A percentile compares a stretch with the other conserved stretches of the same genome.
phyloP scores from a whole-genome alignment of 768 basidiomycete species.

The Obba rivulosa region DNA sequence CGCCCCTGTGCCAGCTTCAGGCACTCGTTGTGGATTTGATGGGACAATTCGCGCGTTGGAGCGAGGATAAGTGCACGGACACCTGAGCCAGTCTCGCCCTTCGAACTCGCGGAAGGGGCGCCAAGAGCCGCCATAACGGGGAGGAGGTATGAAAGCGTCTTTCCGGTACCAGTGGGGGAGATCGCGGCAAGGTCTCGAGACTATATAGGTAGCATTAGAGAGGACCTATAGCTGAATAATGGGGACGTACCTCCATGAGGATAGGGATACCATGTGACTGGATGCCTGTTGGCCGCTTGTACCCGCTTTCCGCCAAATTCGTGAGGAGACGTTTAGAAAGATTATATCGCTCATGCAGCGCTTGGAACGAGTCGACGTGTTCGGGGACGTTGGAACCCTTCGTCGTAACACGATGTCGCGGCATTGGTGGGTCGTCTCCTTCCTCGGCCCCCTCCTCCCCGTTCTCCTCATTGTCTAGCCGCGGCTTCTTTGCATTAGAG shows the following conservation, averaged over 20 bases:
- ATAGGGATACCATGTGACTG: constrained; percentile 80
- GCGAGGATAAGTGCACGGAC: constrained; percentile 79
- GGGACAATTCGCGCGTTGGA: constrained; percentile 93
- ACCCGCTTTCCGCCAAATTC: constrained; percentile 60
- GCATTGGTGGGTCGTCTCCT: constrained; percentile 23
- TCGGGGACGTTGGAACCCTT: constrained; percentile 71
- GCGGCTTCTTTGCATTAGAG: constrained; percentile 25
- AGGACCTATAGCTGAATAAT: not conserved
- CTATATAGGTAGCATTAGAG: constrained; percentile 29
- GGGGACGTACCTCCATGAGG: constrained; percentile 58
- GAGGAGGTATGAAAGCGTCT: constrained; percentile 88
- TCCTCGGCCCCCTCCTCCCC: constrained; percentile 19
- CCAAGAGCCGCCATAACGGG: constrained; percentile 66
- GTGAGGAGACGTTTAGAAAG: constrained; percentile 55
- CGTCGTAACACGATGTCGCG: constrained; percentile 60
- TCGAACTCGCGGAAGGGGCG: constrained; percentile 47
- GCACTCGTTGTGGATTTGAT: constrained; percentile 92
- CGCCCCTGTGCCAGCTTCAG: constrained; percentile 74
- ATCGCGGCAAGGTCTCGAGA: constrained; percentile 86
- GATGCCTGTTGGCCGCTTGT: constrained; percentile 69
- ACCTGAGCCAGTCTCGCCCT: constrained; percentile 44
- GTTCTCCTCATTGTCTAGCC: constrained; percentile 15
- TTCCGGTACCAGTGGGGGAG: constrained; percentile 96
- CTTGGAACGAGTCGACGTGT: constrained; percentile 52
- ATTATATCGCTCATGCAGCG: constrained; percentile 50